Evolutionary conservation across 441 rosid genomes (phyloP).

Genomic region (Kokia cookei): DNA sequence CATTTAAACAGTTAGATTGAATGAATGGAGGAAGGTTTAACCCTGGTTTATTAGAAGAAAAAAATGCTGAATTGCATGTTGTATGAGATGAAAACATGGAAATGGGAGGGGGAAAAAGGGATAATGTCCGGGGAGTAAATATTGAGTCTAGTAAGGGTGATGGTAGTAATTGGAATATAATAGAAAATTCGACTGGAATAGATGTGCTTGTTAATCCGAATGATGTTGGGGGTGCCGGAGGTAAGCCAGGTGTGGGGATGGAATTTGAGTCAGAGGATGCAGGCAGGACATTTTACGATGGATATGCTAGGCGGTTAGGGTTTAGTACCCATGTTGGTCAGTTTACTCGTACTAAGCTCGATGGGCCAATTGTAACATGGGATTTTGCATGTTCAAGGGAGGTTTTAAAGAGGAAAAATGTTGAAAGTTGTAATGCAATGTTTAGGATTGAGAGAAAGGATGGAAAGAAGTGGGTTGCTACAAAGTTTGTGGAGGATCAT

Average conservation of each 20-base stretch:
- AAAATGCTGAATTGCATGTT: slow-evolving; percentile 7
- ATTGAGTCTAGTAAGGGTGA: slow-evolving; percentile 13
- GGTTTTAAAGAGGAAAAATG: slow-evolving; percentile 42
- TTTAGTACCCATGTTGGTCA: slow-evolving; percentile 48
- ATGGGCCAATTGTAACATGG: slow-evolving; percentile 63
- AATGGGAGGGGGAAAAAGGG: slow-evolving; percentile 26
- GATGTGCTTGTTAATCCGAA: slow-evolving; percentile 20
- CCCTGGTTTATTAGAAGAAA: neutral
- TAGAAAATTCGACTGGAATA: slow-evolving; percentile 19
- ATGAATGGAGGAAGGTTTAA: neutral
- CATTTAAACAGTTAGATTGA: slow-evolving; percentile 3
- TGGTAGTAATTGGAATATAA: slow-evolving; percentile 16
- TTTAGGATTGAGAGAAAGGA: slow-evolving; percentile 55
- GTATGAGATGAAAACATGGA: slow-evolving; percentile 26
- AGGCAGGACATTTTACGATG: slow-evolving; percentile 47
- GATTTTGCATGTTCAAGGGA: slow-evolving; percentile 53
- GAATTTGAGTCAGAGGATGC: slow-evolving; percentile 55
- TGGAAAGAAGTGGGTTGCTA: slow-evolving; percentile 37
- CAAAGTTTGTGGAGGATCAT: slow-evolving; percentile 64
- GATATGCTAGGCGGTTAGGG: slow-evolving; percentile 48
- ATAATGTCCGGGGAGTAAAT: slow-evolving; percentile 1
- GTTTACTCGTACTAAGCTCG: slow-evolving; percentile 46
- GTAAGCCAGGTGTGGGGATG: slow-evolving; percentile 49
- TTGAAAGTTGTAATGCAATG: slow-evolving; percentile 57
- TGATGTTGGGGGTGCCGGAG: slow-evolving; percentile 17